Percentiles rank a stretch among this genome's conserved stretches.
Conservation (phyloP, 345 rosid species). For the Balakata baccata region DNA sequence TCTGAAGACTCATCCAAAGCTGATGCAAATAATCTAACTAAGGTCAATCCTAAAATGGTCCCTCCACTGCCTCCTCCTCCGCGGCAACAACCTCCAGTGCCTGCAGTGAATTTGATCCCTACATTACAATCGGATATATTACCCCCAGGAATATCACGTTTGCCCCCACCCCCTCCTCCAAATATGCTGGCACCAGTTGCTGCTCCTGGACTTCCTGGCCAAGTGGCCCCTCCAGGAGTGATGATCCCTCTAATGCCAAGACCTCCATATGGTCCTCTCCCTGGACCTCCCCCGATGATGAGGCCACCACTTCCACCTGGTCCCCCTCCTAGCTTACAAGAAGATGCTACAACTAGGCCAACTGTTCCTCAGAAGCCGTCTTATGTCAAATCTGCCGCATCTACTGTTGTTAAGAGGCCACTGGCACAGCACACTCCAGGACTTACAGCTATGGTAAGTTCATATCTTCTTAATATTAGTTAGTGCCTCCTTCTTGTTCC, state of each 20-base stretch:
- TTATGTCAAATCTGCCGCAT: slow-evolving; percentile 92
- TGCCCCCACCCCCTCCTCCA: slow-evolving; percentile 84
- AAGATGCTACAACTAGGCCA: slow-evolving; percentile 49
- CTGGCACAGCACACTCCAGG: slow-evolving; percentile 97
- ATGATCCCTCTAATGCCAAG: slow-evolving; percentile 65
- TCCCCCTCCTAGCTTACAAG: slow-evolving; percentile 66
- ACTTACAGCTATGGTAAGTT: slow-evolving; percentile 88
- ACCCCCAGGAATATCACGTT: slow-evolving; percentile 67
- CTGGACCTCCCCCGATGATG: slow-evolving; percentile 88
- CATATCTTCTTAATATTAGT: background rate
- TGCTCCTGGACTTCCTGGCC: slow-evolving; percentile 50
- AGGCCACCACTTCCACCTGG: slow-evolving; percentile 98
- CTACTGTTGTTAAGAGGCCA: slow-evolving; percentile 96
- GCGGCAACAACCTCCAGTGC: slow-evolving; percentile 47
- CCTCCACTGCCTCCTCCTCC: slow-evolving; percentile 93
- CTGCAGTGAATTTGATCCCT: slow-evolving; percentile 46
- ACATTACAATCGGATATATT: slow-evolving; percentile 51
- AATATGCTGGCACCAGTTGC: slow-evolving; percentile 48
- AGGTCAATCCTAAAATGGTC: slow-evolving; percentile 49
- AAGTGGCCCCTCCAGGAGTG: slow-evolving; percentile 56
- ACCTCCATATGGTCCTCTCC: slow-evolving; percentile 86
- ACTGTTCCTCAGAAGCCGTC: slow-evolving; percentile 78
- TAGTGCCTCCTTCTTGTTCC: background rate
- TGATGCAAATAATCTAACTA: slow-evolving; percentile 41
- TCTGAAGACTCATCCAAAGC: slow-evolving; percentile 46